A percentile compares a stretch with the other conserved stretches of the same genome.
Evolutionary conservation across 2,329 filamentous ascomycete species (phyloP).

Genomic region (Achaetomium macrosporum): DNA sequence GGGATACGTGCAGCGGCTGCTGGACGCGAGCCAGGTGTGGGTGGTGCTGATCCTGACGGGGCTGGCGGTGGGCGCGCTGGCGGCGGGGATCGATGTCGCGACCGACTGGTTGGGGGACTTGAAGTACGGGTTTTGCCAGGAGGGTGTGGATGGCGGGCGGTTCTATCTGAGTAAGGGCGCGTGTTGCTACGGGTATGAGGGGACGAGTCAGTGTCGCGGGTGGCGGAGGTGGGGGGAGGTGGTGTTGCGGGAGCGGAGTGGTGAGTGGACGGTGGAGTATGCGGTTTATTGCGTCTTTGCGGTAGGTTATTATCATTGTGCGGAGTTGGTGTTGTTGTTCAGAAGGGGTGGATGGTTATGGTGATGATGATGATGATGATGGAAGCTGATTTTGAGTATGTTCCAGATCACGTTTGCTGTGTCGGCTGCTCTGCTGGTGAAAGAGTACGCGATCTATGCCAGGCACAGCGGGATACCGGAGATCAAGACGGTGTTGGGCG

Average conservation of each 20-base stretch:
- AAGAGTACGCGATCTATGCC: conserved; percentile 78
- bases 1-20: conserved; percentile 64
- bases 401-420: conserved; percentile 67
- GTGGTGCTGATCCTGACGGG: conserved; percentile 80
- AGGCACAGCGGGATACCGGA: conserved; percentile 96
- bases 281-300: conserved; percentile 81
- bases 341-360: not conserved
- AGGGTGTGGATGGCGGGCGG: conserved; percentile 67
- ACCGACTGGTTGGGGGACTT: conserved; percentile 92
- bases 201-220: conserved; percentile 71
- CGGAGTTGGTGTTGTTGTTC: not conserved
- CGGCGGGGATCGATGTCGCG: conserved; percentile 82
- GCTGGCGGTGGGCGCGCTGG: conserved; percentile 73
- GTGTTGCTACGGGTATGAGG: conserved; percentile 89
- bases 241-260: conserved; percentile 61
- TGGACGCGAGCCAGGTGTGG: conserved; percentile 90
- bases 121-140: conserved; percentile 77
- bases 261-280: conserved; percentile 79
- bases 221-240: conserved; percentile 83
- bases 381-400: not conserved
- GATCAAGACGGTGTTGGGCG: conserved; percentile 92
- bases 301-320: conserved; percentile 44
- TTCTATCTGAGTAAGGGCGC: conserved; percentile 91
- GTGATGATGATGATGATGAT: not conserved
- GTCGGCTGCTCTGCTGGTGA: conserved; percentile 71